Conservation (phyloP, 2,329 filamentous ascomycete genomes). For the Alternaria conjuncta region DNA sequence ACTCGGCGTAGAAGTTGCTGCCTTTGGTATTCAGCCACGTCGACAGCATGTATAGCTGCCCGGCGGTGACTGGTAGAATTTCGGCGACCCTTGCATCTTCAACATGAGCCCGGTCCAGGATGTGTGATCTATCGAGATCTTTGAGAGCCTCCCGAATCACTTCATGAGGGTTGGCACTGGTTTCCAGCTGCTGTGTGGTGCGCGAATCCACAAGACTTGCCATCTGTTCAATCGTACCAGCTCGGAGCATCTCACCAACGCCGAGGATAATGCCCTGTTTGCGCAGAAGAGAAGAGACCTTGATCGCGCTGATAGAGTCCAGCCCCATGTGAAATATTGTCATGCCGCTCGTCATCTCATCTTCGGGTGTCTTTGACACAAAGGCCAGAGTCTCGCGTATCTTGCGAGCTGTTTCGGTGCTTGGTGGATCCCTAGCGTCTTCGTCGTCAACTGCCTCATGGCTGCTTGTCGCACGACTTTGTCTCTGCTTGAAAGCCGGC, state of each 20-base stretch:
- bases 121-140: slow-evolving; percentile 46
- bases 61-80: slow-evolving; percentile 73
- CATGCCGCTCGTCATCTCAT: slow-evolving; percentile 65
- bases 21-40: slow-evolving; percentile 74
- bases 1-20: slow-evolving; percentile 74
- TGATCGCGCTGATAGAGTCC: slow-evolving; percentile 92
- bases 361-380: slow-evolving; percentile 66
- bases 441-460: background rate
- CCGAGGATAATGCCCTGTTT: slow-evolving; percentile 67
- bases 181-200: background rate
- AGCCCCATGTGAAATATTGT: slow-evolving; percentile 85
- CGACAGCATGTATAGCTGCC: slow-evolving; percentile 81
- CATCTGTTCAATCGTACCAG: slow-evolving; percentile 71
- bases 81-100: slow-evolving; percentile 57
- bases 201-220: slow-evolving; percentile 48
- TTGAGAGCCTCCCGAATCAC: slow-evolving; percentile 35
- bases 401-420: slow-evolving; percentile 43
- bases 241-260: slow-evolving; percentile 74
- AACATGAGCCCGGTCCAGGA: slow-evolving; percentile 55
- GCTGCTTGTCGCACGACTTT: background rate
- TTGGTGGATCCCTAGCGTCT: slow-evolving; percentile 7
- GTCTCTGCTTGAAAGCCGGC: slow-evolving; percentile 48
- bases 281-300: slow-evolving; percentile 74
- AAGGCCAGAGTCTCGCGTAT: slow-evolving; percentile 58
- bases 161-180: background rate